phyloP scores from a whole-genome alignment of 441 rosid species.

The Theobroma grandiflorum region DNA sequence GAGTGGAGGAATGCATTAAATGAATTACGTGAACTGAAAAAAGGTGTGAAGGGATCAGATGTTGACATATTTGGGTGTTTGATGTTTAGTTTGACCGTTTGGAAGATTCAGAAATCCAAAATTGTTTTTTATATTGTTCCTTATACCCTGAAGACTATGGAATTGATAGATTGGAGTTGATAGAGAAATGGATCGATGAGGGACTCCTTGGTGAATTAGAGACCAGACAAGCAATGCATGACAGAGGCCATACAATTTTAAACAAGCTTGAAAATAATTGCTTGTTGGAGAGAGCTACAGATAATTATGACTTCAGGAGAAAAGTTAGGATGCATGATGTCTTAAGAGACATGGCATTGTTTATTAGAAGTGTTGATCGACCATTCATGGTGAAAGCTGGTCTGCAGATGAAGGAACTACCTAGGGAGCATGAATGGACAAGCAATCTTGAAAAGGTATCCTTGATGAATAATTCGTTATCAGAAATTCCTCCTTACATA shows the following conservation, averaged over 20 bases:
- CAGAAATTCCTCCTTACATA: not conserved
- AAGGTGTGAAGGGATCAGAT: slow-evolving; percentile 4
- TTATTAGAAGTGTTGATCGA: not conserved
- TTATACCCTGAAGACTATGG: slow-evolving; percentile 1
- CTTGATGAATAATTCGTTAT: slow-evolving; percentile 42
- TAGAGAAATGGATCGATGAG: slow-evolving; percentile 9
- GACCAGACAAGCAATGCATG: slow-evolving; percentile 17
- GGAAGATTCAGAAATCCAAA: slow-evolving; percentile 8
- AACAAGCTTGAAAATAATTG: slow-evolving; percentile 21
- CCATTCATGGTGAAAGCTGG: slow-evolving; percentile 12
- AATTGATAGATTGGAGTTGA: not conserved
- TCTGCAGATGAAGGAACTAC: not conserved
- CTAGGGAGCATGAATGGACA: slow-evolving; percentile 12
- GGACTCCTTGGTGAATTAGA: slow-evolving; percentile 7
- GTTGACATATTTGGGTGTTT: not conserved
- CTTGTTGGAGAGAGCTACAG: not conserved
- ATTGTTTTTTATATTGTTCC: slow-evolving; percentile 11
- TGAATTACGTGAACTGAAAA: slow-evolving; percentile 2
- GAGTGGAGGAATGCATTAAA: slow-evolving; percentile 22
- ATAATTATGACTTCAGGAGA: not conserved
- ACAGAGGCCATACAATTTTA: slow-evolving; percentile 5
- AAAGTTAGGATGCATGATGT: slow-evolving; percentile 16
- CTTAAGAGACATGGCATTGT: slow-evolving; percentile 4
- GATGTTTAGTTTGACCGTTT: slow-evolving; percentile 14
- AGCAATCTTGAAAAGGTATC: slow-evolving; percentile 23